These are phyloP conservation scores for Aureobasidium uvarum DNA, from an alignment of 2,329 filamentous ascomycete species.

Conservation along the genomic window DNA sequence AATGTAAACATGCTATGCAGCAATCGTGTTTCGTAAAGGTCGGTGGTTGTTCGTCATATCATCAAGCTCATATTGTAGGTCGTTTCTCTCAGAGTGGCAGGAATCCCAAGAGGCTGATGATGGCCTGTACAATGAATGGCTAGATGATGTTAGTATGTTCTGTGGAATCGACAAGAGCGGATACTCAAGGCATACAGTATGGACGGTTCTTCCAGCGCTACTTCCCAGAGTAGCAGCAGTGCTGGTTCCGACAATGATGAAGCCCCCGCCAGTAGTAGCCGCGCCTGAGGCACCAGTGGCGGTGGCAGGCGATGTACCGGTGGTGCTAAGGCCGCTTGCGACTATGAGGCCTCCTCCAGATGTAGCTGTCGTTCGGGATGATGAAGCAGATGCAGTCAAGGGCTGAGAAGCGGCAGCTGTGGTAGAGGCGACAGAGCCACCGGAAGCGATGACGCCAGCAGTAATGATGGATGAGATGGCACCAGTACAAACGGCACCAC, in stretches of 20 bases:
- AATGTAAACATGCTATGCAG: not conserved
- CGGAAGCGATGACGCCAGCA: constrained; percentile 35
- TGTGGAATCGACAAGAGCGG: not conserved
- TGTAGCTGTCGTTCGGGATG: constrained; percentile 29
- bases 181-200: constrained; percentile 35
- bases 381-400: constrained; percentile 30
- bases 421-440: constrained; percentile 30
- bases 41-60: constrained; percentile 6
- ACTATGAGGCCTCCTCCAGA: constrained; percentile 33
- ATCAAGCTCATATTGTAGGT: not conserved
- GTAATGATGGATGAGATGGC: constrained; percentile 45
- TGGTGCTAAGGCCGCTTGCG: constrained; percentile 30
- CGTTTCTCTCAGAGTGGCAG: constrained; percentile 30
- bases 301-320: constrained; percentile 27
- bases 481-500: constrained; percentile 58
- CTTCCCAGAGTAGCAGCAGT: constrained; percentile 38
- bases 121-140: constrained; percentile 33
- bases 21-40: not conserved
- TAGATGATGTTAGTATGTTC: constrained; percentile 17
- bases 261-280: constrained; percentile 31
- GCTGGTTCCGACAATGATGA: constrained; percentile 36
- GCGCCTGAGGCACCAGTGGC: constrained; percentile 29
- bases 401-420: constrained; percentile 29
- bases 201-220: constrained; percentile 32
- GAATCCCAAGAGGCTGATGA: constrained; percentile 33